Evolutionary conservation across 768 basidiomycete genomes (phyloP).

Genomic region (Leccinum barrowsii): DNA sequence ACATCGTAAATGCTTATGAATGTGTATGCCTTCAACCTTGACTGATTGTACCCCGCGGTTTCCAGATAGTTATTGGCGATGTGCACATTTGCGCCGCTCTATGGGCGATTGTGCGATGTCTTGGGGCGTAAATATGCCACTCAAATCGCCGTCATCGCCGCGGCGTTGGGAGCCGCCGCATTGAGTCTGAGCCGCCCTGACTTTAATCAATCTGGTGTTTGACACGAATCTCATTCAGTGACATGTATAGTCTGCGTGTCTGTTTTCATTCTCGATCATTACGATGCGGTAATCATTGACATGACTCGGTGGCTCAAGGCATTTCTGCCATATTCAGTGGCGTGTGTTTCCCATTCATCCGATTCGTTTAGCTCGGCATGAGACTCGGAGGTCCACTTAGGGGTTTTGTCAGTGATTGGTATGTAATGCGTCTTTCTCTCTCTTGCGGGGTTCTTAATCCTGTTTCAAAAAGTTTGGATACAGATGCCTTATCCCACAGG

Average conservation of each 20-base stretch:
- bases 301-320: conserved; percentile 58
- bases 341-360: conserved; percentile 38
- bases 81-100: conserved; percentile 79
- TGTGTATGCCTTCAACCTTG: not conserved
- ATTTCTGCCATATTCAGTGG: conserved; percentile 61
- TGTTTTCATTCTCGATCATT: conserved; percentile 21
- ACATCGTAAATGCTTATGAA: conserved; percentile 50
- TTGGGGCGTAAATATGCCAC: conserved; percentile 69
- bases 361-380: conserved; percentile 54
- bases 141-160: conserved; percentile 58
- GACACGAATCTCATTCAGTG: conserved; percentile 61
- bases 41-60: not conserved
- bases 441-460: not conserved
- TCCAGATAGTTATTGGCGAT: conserved; percentile 70
- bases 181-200: conserved; percentile 38
- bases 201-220: not conserved
- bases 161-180: conserved; percentile 56
- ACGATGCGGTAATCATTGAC: conserved; percentile 13
- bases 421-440: conserved; percentile 7
- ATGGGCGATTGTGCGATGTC: conserved; percentile 74
- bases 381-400: conserved; percentile 76
- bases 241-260: conserved; percentile 76
- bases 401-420: conserved; percentile 70
- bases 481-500: conserved; percentile 64
- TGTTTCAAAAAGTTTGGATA: conserved; percentile 56